Evolutionary conservation across 257 asterid species (phyloP), one percentile per base, ranked within the genome.

Genomic region (Sherardia arvensis): DNA sequence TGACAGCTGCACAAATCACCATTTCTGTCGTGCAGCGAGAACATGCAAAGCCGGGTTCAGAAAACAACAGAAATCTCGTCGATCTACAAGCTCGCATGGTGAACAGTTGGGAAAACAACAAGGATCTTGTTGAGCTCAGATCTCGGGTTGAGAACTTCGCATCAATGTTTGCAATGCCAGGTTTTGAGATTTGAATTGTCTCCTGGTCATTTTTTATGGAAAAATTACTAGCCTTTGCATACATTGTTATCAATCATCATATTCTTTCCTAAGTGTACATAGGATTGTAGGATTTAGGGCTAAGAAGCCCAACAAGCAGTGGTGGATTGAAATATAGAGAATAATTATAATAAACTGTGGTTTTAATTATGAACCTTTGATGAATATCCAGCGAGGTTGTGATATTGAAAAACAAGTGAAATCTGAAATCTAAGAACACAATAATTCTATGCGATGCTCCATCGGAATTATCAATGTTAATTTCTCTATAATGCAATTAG

Each of bases 81-180:
- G 94, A 87, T 71, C 48, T 40, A 17, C 54, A 5, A 18, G n/a
- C 11, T 5, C 26, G 26, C 7, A 9, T 48, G 55, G 48, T 4
- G 26, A 48, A 85, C 77, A 95, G 95, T 36, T 80, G 84, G 12
- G 94, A 85, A 75, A 84, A 83, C 76, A 92, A 89, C 81, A 84
- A 80, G 69, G 99, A 92, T 23, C 75, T 92, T 28, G 53, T 77
- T 20, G 94, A 87, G 73, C 95, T 92, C 43, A 79, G 79, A 49
- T 26, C 79, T 20, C 85, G 87, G n/a, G 97, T 90, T 61, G 95
- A 93, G 74, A 75, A 74, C 71, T 93, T 93, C 56, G 96, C 96
- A 12, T 65, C 94, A 22, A 94, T 85, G 70, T 93, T 87, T 76
- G 96, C 86, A 1, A 71, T 93, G 95, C 99, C 97, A 7, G 99